Percentiles rank a stretch among this genome's conserved stretches.
Evolutionary conservation across 805 yeast species (phyloP).

Genomic region (Myxozyma neotropica): DNA sequence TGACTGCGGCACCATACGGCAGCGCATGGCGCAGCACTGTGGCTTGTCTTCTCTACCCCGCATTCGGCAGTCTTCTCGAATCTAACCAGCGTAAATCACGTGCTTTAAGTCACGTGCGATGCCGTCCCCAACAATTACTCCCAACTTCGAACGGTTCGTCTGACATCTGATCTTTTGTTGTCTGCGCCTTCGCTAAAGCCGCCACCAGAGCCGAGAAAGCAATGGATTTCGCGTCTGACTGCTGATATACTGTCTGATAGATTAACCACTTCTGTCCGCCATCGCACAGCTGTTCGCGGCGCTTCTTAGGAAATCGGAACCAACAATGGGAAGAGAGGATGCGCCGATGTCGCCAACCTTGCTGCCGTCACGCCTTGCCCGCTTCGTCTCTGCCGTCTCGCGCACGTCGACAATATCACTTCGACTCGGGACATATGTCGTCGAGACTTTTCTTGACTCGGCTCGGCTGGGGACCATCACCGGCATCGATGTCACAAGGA

Average conservation of each 20-base stretch:
- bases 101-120: not conserved
- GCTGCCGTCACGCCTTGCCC: slow-evolving; percentile 38
- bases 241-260: too few relatives aligned
- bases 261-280: too few relatives aligned
- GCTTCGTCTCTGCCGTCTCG: slow-evolving; percentile 37
- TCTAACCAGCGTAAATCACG: too few relatives aligned
- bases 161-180: too few relatives aligned
- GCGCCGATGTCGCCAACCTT: slow-evolving; percentile 32
- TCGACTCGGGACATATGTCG: slow-evolving; percentile 38
- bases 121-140: slow-evolving; percentile 4
- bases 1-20: too few relatives aligned
- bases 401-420: slow-evolving; percentile 38
- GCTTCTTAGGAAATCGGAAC: too few relatives aligned
- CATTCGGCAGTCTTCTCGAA: slow-evolving; percentile 4
- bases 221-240: too few relatives aligned
- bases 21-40: not conserved
- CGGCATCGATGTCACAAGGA: slow-evolving; percentile 37
- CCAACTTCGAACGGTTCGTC: not conserved
- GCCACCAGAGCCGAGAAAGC: too few relatives aligned
- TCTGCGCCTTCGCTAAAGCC: too few relatives aligned
- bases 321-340: slow-evolving; percentile 1
- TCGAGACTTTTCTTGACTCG: slow-evolving; percentile 38
- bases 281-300: too few relatives aligned
- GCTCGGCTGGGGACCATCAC: slow-evolving; percentile 37
- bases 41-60: not conserved